Conservation (phyloP, 805 yeast species). For the Brettanomyces custersianus region DNA sequence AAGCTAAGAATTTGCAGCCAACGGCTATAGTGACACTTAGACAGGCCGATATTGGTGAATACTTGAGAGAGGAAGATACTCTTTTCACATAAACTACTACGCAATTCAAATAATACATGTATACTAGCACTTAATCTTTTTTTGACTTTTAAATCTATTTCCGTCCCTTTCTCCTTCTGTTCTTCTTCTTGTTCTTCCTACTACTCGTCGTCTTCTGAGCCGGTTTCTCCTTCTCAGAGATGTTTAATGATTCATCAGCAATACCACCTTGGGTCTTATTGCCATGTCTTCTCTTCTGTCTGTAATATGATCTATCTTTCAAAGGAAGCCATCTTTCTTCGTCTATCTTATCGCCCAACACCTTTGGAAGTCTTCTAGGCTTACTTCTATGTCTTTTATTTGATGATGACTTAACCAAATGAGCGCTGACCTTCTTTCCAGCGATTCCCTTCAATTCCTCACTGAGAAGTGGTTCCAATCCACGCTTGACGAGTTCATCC, state of each 20-base stretch:
- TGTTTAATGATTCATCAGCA: slow-evolving; percentile 30
- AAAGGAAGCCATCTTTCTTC: slow-evolving; percentile 89
- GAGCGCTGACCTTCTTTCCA: slow-evolving; percentile 5
- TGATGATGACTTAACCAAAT: slow-evolving; percentile 6
- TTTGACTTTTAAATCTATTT: not conserved
- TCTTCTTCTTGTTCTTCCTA: slow-evolving; percentile 23
- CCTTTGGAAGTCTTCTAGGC: slow-evolving; percentile 21
- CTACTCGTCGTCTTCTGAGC: slow-evolving; percentile 19
- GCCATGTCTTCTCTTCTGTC: slow-evolving; percentile 57
- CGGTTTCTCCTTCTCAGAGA: slow-evolving; percentile 10
- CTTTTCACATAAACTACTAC: slow-evolving; percentile 54
- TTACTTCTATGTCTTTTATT: slow-evolving; percentile 16
- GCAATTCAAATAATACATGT: not conserved
- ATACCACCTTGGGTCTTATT: slow-evolving; percentile 54
- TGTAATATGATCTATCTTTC: slow-evolving; percentile 77
- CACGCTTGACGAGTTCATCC: slow-evolving; percentile 20
- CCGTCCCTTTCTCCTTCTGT: slow-evolving; percentile 11
- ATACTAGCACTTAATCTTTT: not conserved
- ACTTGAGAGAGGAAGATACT: slow-evolving; percentile 95
- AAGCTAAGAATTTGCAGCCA: slow-evolving; percentile 82
- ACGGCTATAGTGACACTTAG: slow-evolving; percentile 92
- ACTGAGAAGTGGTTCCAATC: slow-evolving; percentile 18
- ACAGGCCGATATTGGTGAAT: slow-evolving; percentile 97
- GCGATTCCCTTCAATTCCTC: not conserved
- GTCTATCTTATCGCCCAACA: slow-evolving; percentile 29